Percentiles rank a stretch among this genome's conserved stretches.
Evolutionary conservation across 2,329 filamentous ascomycete species (phyloP).

Genomic region (Neopestalotiopsis sp.): DNA sequence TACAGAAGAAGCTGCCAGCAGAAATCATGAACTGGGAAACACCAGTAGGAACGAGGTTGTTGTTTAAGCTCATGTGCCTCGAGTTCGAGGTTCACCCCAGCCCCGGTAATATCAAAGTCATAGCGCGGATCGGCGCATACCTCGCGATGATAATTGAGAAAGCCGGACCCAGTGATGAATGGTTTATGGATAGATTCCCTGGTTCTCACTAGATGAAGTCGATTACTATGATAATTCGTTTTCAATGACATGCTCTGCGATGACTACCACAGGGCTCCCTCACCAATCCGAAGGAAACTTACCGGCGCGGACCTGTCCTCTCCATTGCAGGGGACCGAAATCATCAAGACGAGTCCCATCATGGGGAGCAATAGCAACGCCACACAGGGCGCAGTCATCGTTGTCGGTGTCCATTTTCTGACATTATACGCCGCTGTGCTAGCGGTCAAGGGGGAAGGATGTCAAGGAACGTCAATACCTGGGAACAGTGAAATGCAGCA

Average conservation of each 20-base stretch:
- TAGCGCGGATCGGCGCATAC: conserved; percentile 19
- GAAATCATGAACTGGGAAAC: conserved; percentile 26
- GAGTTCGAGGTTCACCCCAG: conserved; percentile 16
- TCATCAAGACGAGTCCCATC: conserved; percentile 16
- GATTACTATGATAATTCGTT: background rate
- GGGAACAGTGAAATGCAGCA: too few species aligned
- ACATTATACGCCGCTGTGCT: background rate
- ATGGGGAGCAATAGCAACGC: conserved; percentile 22
- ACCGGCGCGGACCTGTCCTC: conserved; percentile 26
- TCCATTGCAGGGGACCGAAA: conserved; percentile 22
- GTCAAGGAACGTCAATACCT: too few species aligned
- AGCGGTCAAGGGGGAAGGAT: background rate
- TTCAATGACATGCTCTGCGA: background rate
- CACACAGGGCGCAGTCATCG: conserved; percentile 25
- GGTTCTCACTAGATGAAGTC: conserved; percentile 15
- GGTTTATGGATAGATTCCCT: conserved; percentile 15
- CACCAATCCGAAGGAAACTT: conserved; percentile 10
- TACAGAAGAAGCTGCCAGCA: conserved; percentile 27
- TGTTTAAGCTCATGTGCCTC: conserved; percentile 14
- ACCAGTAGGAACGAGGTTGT: conserved; percentile 21
- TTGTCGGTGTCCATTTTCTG: background rate
- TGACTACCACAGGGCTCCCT: background rate
- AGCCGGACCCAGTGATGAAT: conserved; percentile 26
- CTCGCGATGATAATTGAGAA: conserved; percentile 21
- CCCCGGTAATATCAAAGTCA: conserved; percentile 13